Percentiles rank a stretch among this genome's conserved stretches.
Conservation (phyloP, 495 filamentous ascomycete species). For the Platismatia glauca region DNA sequence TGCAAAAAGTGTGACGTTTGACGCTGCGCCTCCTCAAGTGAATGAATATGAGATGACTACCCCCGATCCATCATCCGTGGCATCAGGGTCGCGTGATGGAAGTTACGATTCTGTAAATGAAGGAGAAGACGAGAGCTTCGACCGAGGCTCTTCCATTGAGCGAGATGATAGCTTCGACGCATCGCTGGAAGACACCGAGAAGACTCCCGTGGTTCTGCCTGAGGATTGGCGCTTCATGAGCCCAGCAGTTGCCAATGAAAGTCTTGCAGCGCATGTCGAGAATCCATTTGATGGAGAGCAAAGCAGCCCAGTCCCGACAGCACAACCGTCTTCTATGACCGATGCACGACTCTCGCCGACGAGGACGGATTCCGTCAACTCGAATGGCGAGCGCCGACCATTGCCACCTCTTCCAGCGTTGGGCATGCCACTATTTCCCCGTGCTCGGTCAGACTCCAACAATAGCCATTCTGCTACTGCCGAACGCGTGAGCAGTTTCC, state of each 20-base stretch:
- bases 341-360: slow-evolving; percentile 27
- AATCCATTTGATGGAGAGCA: slow-evolving; percentile 58
- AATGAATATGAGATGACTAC: slow-evolving; percentile 98
- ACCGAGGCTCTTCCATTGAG: slow-evolving; percentile 54
- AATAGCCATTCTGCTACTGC: slow-evolving; percentile 50
- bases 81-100: slow-evolving; percentile 77
- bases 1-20: slow-evolving; percentile 93
- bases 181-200: slow-evolving; percentile 87
- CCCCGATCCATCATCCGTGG: slow-evolving; percentile 81
- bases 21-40: slow-evolving; percentile 83
- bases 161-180: slow-evolving; percentile 89
- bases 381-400: slow-evolving; percentile 64
- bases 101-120: slow-evolving; percentile 83
- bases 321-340: slow-evolving; percentile 35
- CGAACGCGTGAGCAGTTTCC: slow-evolving; percentile 51
- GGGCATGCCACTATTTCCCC: slow-evolving; percentile 29
- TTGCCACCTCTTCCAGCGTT: slow-evolving; percentile 63
- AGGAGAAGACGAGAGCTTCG: slow-evolving; percentile 64
- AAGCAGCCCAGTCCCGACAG: slow-evolving; percentile 54
- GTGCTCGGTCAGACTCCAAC: slow-evolving; percentile 37
- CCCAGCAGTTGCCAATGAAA: slow-evolving; percentile 44
- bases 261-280: slow-evolving; percentile 46
- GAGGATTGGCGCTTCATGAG: slow-evolving; percentile 89
- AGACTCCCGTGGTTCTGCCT: slow-evolving; percentile 91
- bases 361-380: slow-evolving; percentile 50